Base-by-base conservation (phyloP, 2,329 filamentous ascomycete genomes). In the Aspergillus luchuensis region DNA sequence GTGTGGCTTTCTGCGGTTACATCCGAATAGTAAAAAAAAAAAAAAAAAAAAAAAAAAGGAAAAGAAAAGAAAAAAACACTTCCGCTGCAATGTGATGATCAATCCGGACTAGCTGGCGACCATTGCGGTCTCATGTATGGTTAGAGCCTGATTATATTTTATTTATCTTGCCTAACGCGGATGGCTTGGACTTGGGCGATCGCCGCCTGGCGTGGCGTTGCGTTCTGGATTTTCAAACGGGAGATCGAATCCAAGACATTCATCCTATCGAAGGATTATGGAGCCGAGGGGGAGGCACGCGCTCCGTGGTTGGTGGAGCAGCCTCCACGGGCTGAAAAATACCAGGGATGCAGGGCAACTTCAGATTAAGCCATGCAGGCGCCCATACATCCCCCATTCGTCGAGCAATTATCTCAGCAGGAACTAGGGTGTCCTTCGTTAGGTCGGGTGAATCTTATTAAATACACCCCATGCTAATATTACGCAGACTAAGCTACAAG, bases 181-280 rank as follows among this genome's bases (percentile, higher is more conserved):
- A 25, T 55, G 39, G 52, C 36, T 43, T 55, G 52, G 52, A 39
- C 38, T 28, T 41, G 52, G 52, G 17, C 38, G 52, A 55, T 55
- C 52, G n/a, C 52, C 38, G 52, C 38, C 39, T 43, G 36, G 52
- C 23, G 52, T 55, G 52, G 52, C 52, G 52, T 55, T 30, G 52
- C 52, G 39, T 55, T 43, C 52, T 41, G 38, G 52, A 45, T 41
- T 43, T 7, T 50, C 47, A 17, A 36, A 17, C 47, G 47, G 47
- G 47, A 55, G 52, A 45, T 43, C 39, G 25, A 43, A 33, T 39
- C 52, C 25, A 55, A 47, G 52, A 56, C 39, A 45, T 45, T 45
- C 41, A 45, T 21, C 41, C 41, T 47, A 47, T 56, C 25, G 41
- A 45, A 39, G 15, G 39, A 28, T 28, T 13, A 33, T 13, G 43